Conservation (phyloP, 768 basidiomycete genomes). For the Mycena albidolilacea region DNA sequence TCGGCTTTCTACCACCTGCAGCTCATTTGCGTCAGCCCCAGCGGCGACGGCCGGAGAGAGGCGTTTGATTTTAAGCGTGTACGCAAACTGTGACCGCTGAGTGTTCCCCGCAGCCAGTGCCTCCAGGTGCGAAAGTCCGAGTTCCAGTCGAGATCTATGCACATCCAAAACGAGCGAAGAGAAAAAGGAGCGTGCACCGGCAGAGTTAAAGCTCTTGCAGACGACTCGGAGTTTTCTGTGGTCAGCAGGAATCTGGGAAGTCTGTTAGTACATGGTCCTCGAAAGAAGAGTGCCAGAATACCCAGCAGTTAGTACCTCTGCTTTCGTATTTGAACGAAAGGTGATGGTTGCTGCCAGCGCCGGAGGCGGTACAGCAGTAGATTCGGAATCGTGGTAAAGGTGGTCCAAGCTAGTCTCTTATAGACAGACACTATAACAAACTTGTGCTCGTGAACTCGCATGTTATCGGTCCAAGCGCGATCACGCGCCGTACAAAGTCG, state of each 20-base stretch:
- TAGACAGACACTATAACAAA: too few species aligned
- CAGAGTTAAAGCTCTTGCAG: background rate
- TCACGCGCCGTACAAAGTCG: too few species aligned
- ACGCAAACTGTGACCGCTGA: slow-evolving; percentile 6
- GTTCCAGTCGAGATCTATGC: background rate
- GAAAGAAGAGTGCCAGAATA: background rate
- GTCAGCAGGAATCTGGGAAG: background rate
- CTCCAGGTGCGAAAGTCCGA: slow-evolving; percentile 1
- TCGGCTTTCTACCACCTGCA: background rate
- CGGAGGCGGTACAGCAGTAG: too few species aligned
- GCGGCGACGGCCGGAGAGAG: background rate
- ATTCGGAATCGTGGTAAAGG: too few species aligned
- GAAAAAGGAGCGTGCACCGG: slow-evolving; percentile 7
- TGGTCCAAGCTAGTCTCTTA: too few species aligned
- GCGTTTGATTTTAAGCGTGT: background rate
- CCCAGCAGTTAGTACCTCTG: too few species aligned
- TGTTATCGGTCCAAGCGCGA: too few species aligned
- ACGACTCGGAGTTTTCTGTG: background rate
- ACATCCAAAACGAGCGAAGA: slow-evolving; percentile 9
- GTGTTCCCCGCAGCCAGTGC: background rate
- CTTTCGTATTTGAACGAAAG: too few species aligned
- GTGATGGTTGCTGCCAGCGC: too few species aligned
- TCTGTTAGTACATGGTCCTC: background rate
- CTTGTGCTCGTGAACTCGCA: too few species aligned
- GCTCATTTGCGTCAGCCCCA: background rate